A percentile compares a stretch with the other conserved stretches of the same genome.
Conservation (phyloP, 306 rosid genomes). For the Pyrus pyrifolia region DNA sequence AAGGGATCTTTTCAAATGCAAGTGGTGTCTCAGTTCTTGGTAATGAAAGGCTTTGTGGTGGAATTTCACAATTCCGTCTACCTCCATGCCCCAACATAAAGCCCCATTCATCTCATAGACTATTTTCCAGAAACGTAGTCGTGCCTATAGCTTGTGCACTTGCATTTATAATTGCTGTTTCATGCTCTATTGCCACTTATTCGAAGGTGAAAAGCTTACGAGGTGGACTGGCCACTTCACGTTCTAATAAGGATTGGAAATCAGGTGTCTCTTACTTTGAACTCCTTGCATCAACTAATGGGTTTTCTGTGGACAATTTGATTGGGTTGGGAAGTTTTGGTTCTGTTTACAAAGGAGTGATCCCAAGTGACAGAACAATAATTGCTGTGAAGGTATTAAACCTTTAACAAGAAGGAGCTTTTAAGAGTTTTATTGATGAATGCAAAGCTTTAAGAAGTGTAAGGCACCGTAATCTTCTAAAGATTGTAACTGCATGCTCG, state of each 20-base stretch:
- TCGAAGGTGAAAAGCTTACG: not conserved
- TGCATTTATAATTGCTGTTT: not conserved
- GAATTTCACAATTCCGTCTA: not conserved
- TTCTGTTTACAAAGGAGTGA: constrained; percentile 20
- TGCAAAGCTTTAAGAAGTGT: constrained; percentile 25
- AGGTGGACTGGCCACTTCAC: not conserved
- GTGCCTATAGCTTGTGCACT: not conserved
- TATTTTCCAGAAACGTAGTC: not conserved
- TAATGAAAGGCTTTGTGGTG: not conserved
- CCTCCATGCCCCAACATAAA: not conserved
- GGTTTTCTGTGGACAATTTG: not conserved
- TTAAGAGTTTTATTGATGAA: constrained; percentile 33
- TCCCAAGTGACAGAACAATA: not conserved
- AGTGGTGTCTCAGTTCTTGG: not conserved
- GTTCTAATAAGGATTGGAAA: not conserved
- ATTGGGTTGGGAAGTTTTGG: not conserved
- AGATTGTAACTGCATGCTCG: constrained; percentile 31
- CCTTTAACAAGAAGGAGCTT: constrained; percentile 39
- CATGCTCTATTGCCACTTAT: not conserved
- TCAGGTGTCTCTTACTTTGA: not conserved
- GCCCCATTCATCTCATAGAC: not conserved
- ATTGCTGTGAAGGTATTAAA: constrained; percentile 42
- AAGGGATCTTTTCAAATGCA: not conserved
- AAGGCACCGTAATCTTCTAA: constrained; percentile 38
- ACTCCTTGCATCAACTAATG: not conserved